These are phyloP conservation scores for Thermothielavioides terrestris DNA, from an alignment of 495 filamentous ascomycete genomes.

Conservation along the genomic window DNA sequence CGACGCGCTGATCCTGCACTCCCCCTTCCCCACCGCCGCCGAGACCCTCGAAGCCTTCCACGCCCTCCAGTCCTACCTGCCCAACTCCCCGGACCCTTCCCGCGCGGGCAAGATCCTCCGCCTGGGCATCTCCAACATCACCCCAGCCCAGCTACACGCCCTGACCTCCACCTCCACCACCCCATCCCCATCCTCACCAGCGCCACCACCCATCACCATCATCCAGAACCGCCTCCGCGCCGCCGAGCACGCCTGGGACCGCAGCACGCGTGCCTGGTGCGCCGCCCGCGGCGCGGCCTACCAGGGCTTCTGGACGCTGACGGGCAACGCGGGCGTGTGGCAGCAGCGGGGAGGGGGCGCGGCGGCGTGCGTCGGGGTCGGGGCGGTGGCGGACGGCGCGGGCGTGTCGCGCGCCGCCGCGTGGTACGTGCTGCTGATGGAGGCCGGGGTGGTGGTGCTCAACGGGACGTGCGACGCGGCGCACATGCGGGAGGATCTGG, in stretches of 20 bases:
- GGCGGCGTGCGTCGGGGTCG: too few species aligned
- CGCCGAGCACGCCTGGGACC: slow-evolving; percentile 51
- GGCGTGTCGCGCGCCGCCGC: slow-evolving; percentile 43
- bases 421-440: slow-evolving; percentile 60
- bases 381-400: slow-evolving; percentile 44
- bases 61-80: slow-evolving; percentile 55
- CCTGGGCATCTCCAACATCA: slow-evolving; percentile 66
- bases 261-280: slow-evolving; percentile 53
- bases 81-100: slow-evolving; percentile 21
- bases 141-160: slow-evolving; percentile 43
- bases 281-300: slow-evolving; percentile 50
- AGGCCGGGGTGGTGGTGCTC: slow-evolving; percentile 48
- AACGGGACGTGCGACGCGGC: slow-evolving; percentile 58
- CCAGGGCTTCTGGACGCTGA: slow-evolving; percentile 75
- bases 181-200: slow-evolving; percentile 9
- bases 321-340: slow-evolving; percentile 54
- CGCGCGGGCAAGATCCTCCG: slow-evolving; percentile 39
- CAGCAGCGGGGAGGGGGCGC: slow-evolving; percentile 30
- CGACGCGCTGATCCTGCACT: slow-evolving; percentile 66
- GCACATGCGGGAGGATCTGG: slow-evolving; percentile 60
- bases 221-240: slow-evolving; percentile 73
- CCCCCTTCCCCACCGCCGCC: slow-evolving; percentile 47
- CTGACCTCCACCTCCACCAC: too few species aligned
- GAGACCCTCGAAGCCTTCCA: slow-evolving; percentile 59
- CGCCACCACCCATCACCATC: slow-evolving; percentile 22